These are phyloP conservation scores for Saitoella complicata DNA, from an alignment of 805 yeast genomes.

Conservation along the genomic window DNA sequence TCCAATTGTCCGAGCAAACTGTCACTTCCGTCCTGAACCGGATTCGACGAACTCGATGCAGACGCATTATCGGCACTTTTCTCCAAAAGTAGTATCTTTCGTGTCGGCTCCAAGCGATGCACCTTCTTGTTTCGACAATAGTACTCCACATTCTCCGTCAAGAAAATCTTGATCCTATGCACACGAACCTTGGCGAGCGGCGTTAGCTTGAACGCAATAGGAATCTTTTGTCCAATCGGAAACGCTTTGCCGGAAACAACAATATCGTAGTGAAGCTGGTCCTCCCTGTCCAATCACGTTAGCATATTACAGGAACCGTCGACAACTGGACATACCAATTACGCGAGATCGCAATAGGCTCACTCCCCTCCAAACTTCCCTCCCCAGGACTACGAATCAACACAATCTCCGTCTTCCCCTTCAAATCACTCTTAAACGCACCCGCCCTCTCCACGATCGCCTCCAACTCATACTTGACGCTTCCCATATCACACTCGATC, in stretches of 20 bases:
- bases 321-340: slow-evolving; percentile 40
- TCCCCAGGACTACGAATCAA: slow-evolving; percentile 66
- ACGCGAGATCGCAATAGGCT: slow-evolving; percentile 77
- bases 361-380: slow-evolving; percentile 69
- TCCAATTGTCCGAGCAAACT: slow-evolving; percentile 31
- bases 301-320: neutral
- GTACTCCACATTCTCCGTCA: slow-evolving; percentile 84
- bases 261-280: slow-evolving; percentile 75
- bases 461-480: slow-evolving; percentile 52
- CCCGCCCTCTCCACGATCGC: slow-evolving; percentile 64
- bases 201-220: slow-evolving; percentile 65
- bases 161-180: slow-evolving; percentile 69
- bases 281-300: slow-evolving; percentile 29
- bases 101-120: slow-evolving; percentile 81
- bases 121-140: slow-evolving; percentile 73
- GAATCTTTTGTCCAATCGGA: slow-evolving; percentile 66
- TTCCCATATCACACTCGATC: slow-evolving; percentile 62
- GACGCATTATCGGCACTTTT: slow-evolving; percentile 37
- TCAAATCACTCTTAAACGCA: slow-evolving; percentile 63
- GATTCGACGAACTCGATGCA: slow-evolving; percentile 9
- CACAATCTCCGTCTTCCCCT: slow-evolving; percentile 44
- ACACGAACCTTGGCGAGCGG: slow-evolving; percentile 78
- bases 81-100: slow-evolving; percentile 65
- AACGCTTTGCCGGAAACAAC: slow-evolving; percentile 80
- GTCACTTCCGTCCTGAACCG: slow-evolving; percentile 16